A percentile compares a stretch with the other conserved stretches of the same genome.
Evolutionary conservation across 495 filamentous ascomycete species (phyloP).

Genomic region (Penicillium cataractarum): DNA sequence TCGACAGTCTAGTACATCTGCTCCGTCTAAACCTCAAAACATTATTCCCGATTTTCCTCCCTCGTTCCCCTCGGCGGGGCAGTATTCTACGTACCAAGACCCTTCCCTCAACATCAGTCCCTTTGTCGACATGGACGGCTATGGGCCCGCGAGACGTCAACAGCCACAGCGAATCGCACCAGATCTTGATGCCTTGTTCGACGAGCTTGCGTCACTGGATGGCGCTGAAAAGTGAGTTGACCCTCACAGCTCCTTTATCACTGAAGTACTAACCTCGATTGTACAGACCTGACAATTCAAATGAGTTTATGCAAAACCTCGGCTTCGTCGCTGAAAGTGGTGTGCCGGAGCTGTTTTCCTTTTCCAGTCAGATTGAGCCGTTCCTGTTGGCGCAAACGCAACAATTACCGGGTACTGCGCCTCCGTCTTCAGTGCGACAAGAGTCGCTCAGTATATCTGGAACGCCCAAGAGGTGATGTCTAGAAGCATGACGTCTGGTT

Average conservation of each 20-base stretch:
- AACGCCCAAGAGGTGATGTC: conserved; percentile 26
- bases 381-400: conserved; percentile 42
- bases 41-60: conserved; percentile 33
- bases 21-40: conserved; percentile 27
- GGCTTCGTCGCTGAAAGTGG: conserved; percentile 44
- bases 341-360: conserved; percentile 43
- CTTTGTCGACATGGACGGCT: conserved; percentile 40
- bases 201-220: conserved; percentile 47
- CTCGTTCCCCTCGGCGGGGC: conserved; percentile 28
- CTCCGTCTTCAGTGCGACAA: conserved; percentile 23
- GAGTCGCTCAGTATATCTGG: conserved; percentile 25
- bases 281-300: conserved; percentile 40
- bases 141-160: conserved; percentile 32
- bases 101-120: conserved; percentile 33
- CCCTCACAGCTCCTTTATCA: neutral
- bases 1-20: conserved; percentile 27
- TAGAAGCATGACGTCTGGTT: too few relatives aligned
- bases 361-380: conserved; percentile 43
- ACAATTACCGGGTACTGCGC: conserved; percentile 28
- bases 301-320: conserved; percentile 51
- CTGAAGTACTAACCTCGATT: conserved; percentile 6
- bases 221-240: conserved; percentile 43
- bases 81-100: conserved; percentile 40
- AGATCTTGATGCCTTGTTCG: conserved; percentile 48
- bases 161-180: conserved; percentile 42